A percentile compares a stretch with the other conserved stretches of the same genome.
Conservation (phyloP, 352 stramenopile genomes). For the Phytopythium sindhum region DNA sequence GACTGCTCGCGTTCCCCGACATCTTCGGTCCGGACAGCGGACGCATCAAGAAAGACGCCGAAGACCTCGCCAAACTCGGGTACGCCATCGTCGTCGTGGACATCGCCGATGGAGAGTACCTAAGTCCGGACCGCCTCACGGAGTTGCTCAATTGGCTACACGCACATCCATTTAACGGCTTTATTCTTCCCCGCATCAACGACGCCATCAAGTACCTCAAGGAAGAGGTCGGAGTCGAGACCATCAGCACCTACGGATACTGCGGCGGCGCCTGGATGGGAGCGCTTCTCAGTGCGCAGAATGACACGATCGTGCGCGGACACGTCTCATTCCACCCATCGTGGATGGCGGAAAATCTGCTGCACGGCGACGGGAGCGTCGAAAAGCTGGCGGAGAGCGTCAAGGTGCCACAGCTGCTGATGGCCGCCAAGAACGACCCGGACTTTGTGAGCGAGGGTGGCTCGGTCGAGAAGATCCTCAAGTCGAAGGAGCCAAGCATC, state of each 20-base stretch:
- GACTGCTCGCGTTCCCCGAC: constrained; percentile 33
- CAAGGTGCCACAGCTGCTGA: constrained; percentile 15
- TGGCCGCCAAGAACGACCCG: constrained; percentile 17
- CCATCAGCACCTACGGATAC: constrained; percentile 19
- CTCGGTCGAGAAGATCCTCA: constrained; percentile 13
- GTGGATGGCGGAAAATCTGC: constrained; percentile 15
- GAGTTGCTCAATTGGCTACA: not conserved
- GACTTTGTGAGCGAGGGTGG: constrained; percentile 14
- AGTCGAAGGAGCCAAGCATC: not conserved
- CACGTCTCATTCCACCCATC: constrained; percentile 21
- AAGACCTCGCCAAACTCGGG: constrained; percentile 25
- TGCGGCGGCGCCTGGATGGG: constrained; percentile 24
- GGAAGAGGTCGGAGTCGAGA: constrained; percentile 10
- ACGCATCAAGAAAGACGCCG: constrained; percentile 32
- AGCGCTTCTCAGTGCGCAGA: not conserved
- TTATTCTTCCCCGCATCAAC: too few species aligned
- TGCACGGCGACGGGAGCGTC: constrained; percentile 11
- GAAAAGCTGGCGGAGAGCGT: constrained; percentile 13
- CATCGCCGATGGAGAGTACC: constrained; percentile 22
- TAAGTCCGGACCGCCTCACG: constrained; percentile 1
- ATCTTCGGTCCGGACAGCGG: constrained; percentile 35
- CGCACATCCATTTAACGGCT: too few species aligned
- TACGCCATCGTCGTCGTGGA: constrained; percentile 40
- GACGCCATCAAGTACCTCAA: constrained; percentile 15
- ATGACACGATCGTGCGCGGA: not conserved